phyloP scores from a whole-genome alignment of 768 basidiomycete genomes.

The Rhodotorula diobovata region DNA sequence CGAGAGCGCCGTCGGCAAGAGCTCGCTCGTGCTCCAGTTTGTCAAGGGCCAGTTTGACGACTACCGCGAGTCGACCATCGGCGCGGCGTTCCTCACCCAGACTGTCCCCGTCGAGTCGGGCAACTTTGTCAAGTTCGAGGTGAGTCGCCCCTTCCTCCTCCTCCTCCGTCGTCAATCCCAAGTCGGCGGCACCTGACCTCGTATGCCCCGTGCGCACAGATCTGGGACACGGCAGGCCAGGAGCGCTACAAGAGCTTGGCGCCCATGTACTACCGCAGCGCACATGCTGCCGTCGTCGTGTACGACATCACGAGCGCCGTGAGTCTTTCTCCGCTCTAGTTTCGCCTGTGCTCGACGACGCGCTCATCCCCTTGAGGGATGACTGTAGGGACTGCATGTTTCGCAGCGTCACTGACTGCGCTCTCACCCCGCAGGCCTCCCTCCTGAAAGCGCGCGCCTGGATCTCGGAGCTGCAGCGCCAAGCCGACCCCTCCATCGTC shows the following conservation, averaged over 20 bases:
- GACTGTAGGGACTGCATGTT: no score
- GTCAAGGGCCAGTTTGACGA: conserved; percentile 96
- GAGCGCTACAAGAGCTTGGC: conserved; percentile 87
- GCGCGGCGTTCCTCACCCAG: conserved; percentile 95
- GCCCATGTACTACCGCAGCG: conserved; percentile 95
- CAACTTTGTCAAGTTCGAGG: conserved; percentile 94
- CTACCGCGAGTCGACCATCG: conserved; percentile 90
- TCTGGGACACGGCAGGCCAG: conserved; percentile 88
- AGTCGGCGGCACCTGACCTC: background rate
- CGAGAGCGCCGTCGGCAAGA: conserved; percentile 93
- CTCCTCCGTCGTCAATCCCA: background rate
- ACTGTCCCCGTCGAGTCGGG: conserved; percentile 85
- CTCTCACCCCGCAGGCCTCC: conserved; percentile 54
- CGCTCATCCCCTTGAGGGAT: no score
- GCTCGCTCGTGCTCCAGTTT: conserved; percentile 80
- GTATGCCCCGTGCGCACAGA: conserved; percentile 3
- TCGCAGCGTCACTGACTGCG: background rate
- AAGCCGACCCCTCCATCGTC: conserved; percentile 93
- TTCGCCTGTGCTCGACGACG: background rate
- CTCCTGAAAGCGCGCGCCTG: conserved; percentile 92
- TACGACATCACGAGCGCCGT: conserved; percentile 87
- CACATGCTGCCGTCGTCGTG: conserved; percentile 88
- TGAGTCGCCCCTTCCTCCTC: conserved; percentile 48
- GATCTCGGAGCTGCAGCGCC: conserved; percentile 94
- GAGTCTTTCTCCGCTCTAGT: conserved; percentile 1